Evolutionary conservation across 75 land plant genomes (phyloP).

Genomic region (Cunninghamia lanceolata): DNA sequence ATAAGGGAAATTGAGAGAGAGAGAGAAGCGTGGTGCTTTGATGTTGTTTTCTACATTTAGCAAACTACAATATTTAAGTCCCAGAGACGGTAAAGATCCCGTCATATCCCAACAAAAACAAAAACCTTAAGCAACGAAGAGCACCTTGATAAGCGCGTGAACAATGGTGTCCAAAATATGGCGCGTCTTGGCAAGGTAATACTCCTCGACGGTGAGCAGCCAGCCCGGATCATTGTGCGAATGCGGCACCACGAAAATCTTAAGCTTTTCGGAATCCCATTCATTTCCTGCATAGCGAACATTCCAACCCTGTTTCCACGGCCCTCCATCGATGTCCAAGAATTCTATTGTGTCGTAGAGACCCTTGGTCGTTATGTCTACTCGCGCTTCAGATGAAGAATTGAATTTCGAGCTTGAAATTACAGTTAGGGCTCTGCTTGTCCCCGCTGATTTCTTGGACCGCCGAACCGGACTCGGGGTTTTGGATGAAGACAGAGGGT

Average conservation of each 20-base stretch:
- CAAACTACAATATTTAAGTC: too few relatives aligned
- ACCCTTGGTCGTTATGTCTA: conserved; percentile 80
- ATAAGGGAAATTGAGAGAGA: too few relatives aligned
- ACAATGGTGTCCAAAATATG: conserved; percentile 86
- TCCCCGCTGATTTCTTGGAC: not conserved
- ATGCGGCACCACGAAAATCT: conserved; percentile 96
- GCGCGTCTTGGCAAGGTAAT: conserved; percentile 70
- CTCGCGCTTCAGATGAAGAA: conserved; percentile 31
- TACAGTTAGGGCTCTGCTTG: not conserved
- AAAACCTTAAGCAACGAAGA: not conserved
- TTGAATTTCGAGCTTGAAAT: conserved; percentile 4
- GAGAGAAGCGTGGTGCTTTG: too few relatives aligned
- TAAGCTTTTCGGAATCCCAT: conserved; percentile 86
- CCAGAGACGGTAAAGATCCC: too few relatives aligned
- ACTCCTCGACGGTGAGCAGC: conserved; percentile 96
- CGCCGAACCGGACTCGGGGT: not conserved
- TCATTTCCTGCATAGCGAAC: conserved; percentile 74
- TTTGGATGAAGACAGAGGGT: conserved; percentile 24
- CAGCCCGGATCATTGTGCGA: conserved; percentile 99
- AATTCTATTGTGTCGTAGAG: conserved; percentile 87
- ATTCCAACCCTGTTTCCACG: conserved; percentile 97
- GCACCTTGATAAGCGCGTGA: conserved; percentile 72
- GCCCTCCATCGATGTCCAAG: conserved; percentile 83
- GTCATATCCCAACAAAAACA: not conserved
- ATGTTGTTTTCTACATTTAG: too few relatives aligned